These are phyloP conservation scores for Serendipita sp. DNA, from an alignment of 768 basidiomycete species.

Conservation along the genomic window DNA sequence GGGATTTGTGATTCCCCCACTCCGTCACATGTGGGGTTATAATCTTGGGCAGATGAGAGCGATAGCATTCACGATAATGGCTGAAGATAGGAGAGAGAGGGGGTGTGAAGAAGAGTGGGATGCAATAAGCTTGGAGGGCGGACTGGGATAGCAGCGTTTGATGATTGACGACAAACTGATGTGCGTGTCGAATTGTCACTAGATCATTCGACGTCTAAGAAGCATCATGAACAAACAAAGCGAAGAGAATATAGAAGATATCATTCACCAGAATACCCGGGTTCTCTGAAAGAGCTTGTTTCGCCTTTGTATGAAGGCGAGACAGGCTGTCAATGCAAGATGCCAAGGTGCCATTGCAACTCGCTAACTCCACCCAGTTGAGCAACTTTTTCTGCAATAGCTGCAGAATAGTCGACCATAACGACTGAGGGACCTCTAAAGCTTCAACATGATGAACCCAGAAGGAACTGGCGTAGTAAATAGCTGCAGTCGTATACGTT, in stretches of 20 bases:
- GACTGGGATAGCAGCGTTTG: background rate
- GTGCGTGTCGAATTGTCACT: background rate
- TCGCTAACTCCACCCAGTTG: background rate
- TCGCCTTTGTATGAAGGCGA: too few species aligned
- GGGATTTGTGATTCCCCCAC: background rate
- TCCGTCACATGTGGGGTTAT: background rate
- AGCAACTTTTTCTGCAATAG: background rate
- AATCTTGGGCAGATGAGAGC: background rate
- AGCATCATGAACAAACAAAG: too few species aligned
- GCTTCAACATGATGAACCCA: background rate
- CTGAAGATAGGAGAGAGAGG: background rate
- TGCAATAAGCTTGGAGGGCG: background rate
- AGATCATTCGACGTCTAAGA: background rate
- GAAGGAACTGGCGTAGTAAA: background rate
- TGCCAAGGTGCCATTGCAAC: background rate
- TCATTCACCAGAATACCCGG: background rate
- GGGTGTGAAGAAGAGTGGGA: background rate
- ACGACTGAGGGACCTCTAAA: background rate
- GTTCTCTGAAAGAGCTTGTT: background rate
- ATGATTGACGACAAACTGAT: background rate
- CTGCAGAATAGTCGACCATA: background rate
- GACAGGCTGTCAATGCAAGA: background rate
- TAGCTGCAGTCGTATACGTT: background rate
- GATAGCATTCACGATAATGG: background rate
- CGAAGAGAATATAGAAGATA: background rate